Base-by-base conservation (phyloP, 208 protist species). In the Leishmania amazonensis region DNA sequence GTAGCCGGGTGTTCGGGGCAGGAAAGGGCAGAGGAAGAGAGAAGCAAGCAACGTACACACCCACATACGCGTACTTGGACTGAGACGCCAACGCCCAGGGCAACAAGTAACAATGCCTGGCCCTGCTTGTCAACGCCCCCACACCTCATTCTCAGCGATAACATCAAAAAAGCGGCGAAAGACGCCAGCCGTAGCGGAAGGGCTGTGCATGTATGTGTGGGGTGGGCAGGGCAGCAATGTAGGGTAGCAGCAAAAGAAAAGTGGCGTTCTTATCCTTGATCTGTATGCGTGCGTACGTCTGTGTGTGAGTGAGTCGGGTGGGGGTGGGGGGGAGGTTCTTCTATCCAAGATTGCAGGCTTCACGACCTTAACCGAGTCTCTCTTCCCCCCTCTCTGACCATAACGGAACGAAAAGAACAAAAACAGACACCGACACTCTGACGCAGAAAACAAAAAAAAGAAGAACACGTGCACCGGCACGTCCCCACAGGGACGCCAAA, bases 341-440 rank as follows among this genome's bases (percentile, higher is more conserved):
- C 31, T 68, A 9, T 68, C 13, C 31, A 24, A 35, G 2, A 15
- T 19, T 42, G 62, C 62, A 40, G 28, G 0, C 31, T 40, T 31
- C 21, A 7, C 11, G 31, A 17, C 3, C 62, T 5, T 17, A 68
- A 13, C 11, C 7, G 31, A 35, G 3, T 45, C 6, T 15, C 68
- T 28, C 28, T 24, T 15, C 21, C 35, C 28, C 38, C 17, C 35
- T 45, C 15, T 45, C 35, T 71, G 35, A 31, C 35, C 19, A 40
- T 21, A 71, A 19, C 2, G 15, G 2, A 72, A 72, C 49, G 40
- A 71, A 71, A 71, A 47, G 21, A 49, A 49, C 3, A 3, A 19
- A 64, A 42, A 38, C 47, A 58, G 13, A 75, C 71, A 75, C 71
- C 42, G 40, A 75, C 47, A 57, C 47, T n/a, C 71, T 49, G 45